These are phyloP conservation scores for Citropsis articulata DNA, from an alignment of 345 rosid genomes.

Conservation along the genomic window DNA sequence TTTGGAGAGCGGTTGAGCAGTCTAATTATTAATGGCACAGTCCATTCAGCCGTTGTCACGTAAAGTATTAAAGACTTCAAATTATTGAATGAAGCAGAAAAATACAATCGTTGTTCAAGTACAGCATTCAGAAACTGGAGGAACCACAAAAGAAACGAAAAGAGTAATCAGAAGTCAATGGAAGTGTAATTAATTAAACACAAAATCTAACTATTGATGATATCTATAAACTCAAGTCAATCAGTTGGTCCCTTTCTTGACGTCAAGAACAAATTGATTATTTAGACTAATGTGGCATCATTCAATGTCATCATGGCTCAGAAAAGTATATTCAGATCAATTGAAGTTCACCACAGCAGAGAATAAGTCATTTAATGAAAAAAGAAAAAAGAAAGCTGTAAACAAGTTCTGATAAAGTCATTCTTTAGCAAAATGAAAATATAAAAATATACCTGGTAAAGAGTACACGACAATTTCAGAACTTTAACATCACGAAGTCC, in stretches of 20 bases:
- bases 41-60: background rate
- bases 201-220: background rate
- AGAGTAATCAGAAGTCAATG: too few species aligned
- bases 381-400: too few species aligned
- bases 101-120: background rate
- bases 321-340: background rate
- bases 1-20: background rate
- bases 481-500: background rate
- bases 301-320: too few species aligned
- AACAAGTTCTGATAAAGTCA: background rate
- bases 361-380: too few species aligned
- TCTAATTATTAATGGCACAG: background rate
- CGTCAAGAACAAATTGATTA: background rate
- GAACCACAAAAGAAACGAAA: background rate
- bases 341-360: background rate
- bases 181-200: background rate
- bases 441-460: background rate
- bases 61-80: background rate
- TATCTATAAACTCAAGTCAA: background rate
- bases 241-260: background rate
- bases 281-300: too few species aligned
- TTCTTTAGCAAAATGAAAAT: background rate
- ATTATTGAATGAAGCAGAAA: background rate
- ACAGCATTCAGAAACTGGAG: background rate
- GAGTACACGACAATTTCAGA: background rate